Evolutionary conservation across 768 basidiomycete species (phyloP).

Genomic region (Termitomyces sp.): DNA sequence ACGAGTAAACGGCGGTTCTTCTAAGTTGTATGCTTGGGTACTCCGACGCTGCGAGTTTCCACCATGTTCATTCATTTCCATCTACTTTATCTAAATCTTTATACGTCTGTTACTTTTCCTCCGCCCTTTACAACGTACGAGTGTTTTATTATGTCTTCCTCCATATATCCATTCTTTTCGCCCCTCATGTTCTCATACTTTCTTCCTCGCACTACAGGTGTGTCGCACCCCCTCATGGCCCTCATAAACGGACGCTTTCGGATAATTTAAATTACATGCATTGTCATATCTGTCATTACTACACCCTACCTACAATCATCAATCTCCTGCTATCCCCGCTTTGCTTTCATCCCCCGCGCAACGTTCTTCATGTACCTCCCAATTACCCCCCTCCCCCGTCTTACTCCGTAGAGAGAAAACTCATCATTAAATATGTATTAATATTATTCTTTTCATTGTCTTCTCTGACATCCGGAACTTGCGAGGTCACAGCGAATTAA

Average conservation of each 20-base stretch:
- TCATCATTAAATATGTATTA: conserved; percentile 7
- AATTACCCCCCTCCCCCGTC: conserved; percentile 4
- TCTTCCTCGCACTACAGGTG: neutral
- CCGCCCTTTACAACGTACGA: conserved; percentile 1
- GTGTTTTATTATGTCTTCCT: conserved; percentile 7
- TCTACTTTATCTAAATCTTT: conserved; percentile 4
- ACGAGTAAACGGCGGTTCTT: conserved; percentile 68
- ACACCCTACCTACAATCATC: neutral
- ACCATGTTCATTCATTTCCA: neutral
- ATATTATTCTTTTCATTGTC: conserved; percentile 1
- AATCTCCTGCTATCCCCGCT: neutral
- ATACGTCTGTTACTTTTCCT: conserved; percentile 5
- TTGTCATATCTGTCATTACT: neutral
- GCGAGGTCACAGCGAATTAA: neutral
- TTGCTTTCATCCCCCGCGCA: neutral
- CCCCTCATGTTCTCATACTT: neutral
- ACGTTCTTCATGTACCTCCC: conserved; percentile 5
- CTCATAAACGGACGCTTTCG: neutral
- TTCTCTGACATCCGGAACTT: neutral
- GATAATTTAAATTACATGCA: conserved; percentile 7
- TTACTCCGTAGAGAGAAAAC: no score
- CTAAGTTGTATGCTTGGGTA: conserved; percentile 22
- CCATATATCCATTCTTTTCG: neutral
- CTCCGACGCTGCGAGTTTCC: neutral
- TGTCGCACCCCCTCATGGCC: neutral